Percentiles rank a stretch among this genome's conserved stretches.
Conservation (phyloP, 768 basidiomycete genomes). For the Leccinum pellstonianum region DNA sequence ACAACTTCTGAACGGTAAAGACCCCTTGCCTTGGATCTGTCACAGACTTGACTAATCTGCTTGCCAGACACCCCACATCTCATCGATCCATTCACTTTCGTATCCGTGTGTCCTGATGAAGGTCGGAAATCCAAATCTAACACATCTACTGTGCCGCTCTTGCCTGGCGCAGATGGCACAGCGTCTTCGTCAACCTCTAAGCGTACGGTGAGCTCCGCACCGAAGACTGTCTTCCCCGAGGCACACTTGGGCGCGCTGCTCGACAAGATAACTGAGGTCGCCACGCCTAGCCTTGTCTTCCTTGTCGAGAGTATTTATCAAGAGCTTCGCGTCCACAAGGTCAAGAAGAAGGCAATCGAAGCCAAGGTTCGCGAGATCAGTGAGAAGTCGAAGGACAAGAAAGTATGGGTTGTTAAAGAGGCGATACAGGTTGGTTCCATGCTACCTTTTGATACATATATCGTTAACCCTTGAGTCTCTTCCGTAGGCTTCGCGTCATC, state of each 20-base stretch:
- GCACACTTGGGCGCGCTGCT: slow-evolving; percentile 58
- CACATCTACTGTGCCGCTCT: slow-evolving; percentile 44
- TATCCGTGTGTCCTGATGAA: slow-evolving; percentile 48
- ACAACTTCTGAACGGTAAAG: slow-evolving; percentile 80
- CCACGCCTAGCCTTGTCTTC: slow-evolving; percentile 59
- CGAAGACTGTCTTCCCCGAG: slow-evolving; percentile 70
- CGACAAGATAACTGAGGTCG: slow-evolving; percentile 58
- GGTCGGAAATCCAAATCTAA: slow-evolving; percentile 25
- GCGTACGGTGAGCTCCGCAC: slow-evolving; percentile 25
- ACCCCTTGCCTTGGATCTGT: neutral
- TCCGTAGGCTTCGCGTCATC: slow-evolving; percentile 12
- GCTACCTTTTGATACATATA: neutral
- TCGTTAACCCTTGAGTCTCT: neutral
- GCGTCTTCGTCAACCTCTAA: slow-evolving; percentile 26
- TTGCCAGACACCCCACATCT: slow-evolving; percentile 65
- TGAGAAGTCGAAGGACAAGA: slow-evolving; percentile 72
- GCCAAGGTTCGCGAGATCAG: slow-evolving; percentile 75
- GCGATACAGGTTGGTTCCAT: slow-evolving; percentile 9
- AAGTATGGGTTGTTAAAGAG: slow-evolving; percentile 68
- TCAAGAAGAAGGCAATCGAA: slow-evolving; percentile 84
- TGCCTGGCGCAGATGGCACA: slow-evolving; percentile 36
- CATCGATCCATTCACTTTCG: slow-evolving; percentile 76
- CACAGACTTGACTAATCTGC: slow-evolving; percentile 3
- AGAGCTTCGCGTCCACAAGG: slow-evolving; percentile 63
- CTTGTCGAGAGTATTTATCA: slow-evolving; percentile 74